Conservation (phyloP, 2,329 filamentous ascomycete species). For the Penicillium sp. region DNA sequence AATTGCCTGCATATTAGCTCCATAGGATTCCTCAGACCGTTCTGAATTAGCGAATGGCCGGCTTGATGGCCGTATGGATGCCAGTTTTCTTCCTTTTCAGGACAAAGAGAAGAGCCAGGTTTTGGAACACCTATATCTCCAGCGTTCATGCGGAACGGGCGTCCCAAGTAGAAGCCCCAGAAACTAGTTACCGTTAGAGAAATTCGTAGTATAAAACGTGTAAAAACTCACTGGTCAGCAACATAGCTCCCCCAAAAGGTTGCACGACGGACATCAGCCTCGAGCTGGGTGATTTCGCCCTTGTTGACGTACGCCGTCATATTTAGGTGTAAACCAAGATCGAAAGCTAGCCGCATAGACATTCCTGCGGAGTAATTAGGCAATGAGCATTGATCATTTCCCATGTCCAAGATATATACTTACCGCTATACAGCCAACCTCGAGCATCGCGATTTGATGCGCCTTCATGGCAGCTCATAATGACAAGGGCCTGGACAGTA, state of each 20-base stretch:
- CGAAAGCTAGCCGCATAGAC: slow-evolving; percentile 49
- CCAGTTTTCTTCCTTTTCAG: slow-evolving; percentile 34
- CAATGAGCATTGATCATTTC: neutral
- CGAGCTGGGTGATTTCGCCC: slow-evolving; percentile 40
- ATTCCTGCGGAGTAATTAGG: slow-evolving; percentile 33
- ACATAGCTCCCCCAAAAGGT: slow-evolving; percentile 48
- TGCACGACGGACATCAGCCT: slow-evolving; percentile 42
- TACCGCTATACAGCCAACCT: slow-evolving; percentile 51
- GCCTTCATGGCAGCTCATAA: slow-evolving; percentile 48
- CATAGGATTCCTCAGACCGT: slow-evolving; percentile 31
- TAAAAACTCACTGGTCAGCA: slow-evolving; percentile 39
- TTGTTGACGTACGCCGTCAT: slow-evolving; percentile 42
- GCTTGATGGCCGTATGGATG: slow-evolving; percentile 32
- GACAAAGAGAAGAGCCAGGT: slow-evolving; percentile 31
- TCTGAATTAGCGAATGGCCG: slow-evolving; percentile 15
- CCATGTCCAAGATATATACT: slow-evolving; percentile 3
- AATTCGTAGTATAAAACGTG: rapidly evolving
- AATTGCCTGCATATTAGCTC: slow-evolving; percentile 42
- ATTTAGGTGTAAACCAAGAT: slow-evolving; percentile 47
- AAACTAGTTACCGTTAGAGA: slow-evolving; percentile 29
- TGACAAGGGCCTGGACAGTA: slow-evolving; percentile 49
- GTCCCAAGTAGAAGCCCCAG: slow-evolving; percentile 47
- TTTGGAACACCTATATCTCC: slow-evolving; percentile 44
- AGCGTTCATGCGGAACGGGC: slow-evolving; percentile 44
- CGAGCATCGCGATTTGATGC: slow-evolving; percentile 47